phyloP scores from a whole-genome alignment of 768 basidiomycete species.

The Boletus reticuloceps region DNA sequence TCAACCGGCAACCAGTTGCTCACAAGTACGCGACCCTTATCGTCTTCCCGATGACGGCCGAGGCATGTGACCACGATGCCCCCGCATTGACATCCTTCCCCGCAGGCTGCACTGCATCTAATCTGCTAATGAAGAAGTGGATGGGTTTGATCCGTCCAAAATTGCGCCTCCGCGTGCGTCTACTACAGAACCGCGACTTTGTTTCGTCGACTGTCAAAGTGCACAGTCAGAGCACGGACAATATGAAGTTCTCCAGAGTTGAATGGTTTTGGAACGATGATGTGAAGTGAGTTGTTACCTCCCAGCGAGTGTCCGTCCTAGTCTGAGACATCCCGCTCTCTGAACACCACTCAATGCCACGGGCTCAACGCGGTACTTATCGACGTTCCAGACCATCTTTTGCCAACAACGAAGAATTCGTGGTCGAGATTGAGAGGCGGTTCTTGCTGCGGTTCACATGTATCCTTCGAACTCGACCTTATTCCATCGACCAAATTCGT shows the following conservation, averaged over 20 bases:
- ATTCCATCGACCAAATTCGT: conserved; percentile 21
- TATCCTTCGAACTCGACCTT: conserved; percentile 22
- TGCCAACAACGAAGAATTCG: conserved; percentile 15
- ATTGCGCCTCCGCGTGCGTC: conserved; percentile 21
- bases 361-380: neutral
- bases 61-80: neutral
- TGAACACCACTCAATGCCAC: no score
- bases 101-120: conserved; percentile 24
- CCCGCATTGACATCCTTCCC: neutral
- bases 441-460: conserved; percentile 22
- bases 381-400: conserved; percentile 8
- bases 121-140: conserved; percentile 20
- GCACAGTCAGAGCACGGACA: neutral
- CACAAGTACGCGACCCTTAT: conserved; percentile 10
- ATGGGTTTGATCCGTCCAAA: conserved; percentile 18
- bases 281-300: conserved; percentile 13
- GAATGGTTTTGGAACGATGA: conserved; percentile 17
- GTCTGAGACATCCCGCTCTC: no score
- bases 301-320: no score
- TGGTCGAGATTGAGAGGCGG: conserved; percentile 19
- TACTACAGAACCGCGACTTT: neutral
- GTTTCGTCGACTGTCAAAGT: conserved; percentile 16
- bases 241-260: neutral
- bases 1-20: conserved; percentile 13
- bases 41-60: neutral